Conservation (phyloP, 192 early-diverging fungal genomes). For the Coemansia sp. region DNA sequence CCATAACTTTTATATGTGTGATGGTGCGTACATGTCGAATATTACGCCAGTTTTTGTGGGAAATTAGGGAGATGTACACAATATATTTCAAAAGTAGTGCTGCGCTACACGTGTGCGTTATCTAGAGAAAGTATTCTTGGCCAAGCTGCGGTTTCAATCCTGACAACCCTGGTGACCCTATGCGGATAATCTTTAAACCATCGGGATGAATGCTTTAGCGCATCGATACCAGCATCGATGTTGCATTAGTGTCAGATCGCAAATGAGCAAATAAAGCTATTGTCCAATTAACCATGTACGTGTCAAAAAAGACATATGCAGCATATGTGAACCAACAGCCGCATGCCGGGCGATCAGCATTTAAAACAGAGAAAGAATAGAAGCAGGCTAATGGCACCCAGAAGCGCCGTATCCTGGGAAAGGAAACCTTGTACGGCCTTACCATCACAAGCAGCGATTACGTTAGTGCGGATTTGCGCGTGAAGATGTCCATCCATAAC, state of each 20-base stretch:
- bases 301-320: background rate
- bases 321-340: background rate
- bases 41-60: background rate
- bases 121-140: background rate
- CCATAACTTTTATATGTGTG: background rate
- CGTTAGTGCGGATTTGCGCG: background rate
- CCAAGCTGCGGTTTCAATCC: background rate
- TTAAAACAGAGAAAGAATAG: background rate
- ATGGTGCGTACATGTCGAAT: background rate
- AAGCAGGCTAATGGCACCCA: background rate
- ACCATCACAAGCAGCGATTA: background rate
- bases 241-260: background rate
- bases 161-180: background rate
- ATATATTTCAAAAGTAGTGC: background rate
- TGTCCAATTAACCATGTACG: conserved; percentile 3
- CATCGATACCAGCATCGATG: background rate
- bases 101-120: background rate
- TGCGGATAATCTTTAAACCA: background rate
- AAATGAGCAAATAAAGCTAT: background rate
- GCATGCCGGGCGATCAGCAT: background rate
- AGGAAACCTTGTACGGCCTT: background rate
- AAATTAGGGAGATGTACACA: background rate
- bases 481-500: background rate
- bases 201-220: background rate
- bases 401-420: background rate